A percentile compares a stretch with the other conserved stretches of the same genome.
These are phyloP conservation scores for Yamagishiella unicocca DNA, from an alignment of 139 green algal genomes.

Conservation along the genomic window DNA sequence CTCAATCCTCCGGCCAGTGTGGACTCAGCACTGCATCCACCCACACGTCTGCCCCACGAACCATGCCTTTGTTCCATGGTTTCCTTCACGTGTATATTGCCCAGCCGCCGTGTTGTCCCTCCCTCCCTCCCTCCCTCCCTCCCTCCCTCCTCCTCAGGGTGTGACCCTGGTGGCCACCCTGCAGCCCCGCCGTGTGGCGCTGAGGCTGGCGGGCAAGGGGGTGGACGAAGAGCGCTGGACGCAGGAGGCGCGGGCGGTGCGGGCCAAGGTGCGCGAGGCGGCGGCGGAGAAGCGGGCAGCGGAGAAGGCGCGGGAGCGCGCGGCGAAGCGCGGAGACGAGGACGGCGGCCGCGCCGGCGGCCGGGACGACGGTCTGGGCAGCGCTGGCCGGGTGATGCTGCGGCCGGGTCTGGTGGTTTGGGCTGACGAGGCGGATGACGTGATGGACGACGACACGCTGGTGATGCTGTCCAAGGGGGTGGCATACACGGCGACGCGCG, in stretches of 20 bases:
- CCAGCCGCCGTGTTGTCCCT: background rate
- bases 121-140: background rate
- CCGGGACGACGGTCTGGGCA: background rate
- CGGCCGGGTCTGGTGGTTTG: slow-evolving; percentile 50
- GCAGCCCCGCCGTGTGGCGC: slow-evolving; percentile 39
- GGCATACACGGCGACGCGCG: slow-evolving; percentile 51
- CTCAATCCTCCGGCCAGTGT: background rate
- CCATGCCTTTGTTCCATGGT: no score
- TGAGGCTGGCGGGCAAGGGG: slow-evolving; percentile 58
- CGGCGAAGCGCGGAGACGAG: slow-evolving; percentile 2
- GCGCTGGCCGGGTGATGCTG: slow-evolving; percentile 27
- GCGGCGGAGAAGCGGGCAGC: slow-evolving; percentile 5
- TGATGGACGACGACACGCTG: slow-evolving; percentile 63
- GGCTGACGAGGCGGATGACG: slow-evolving; percentile 56
- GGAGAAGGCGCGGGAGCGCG: slow-evolving; percentile 23
- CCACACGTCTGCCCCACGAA: background rate
- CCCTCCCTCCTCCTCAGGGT: slow-evolving; percentile 14
- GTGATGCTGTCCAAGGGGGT: slow-evolving; percentile 69
- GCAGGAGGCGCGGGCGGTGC: background rate
- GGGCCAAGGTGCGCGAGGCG: slow-evolving; percentile 1
- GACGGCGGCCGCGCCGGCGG: background rate
- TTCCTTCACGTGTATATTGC: no score
- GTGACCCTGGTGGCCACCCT: slow-evolving; percentile 58
- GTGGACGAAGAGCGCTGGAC: slow-evolving; percentile 42
- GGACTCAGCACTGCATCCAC: background rate